Conservation (phyloP, 345 rosid genomes). For the Zanthoxylum bungeanum region DNA sequence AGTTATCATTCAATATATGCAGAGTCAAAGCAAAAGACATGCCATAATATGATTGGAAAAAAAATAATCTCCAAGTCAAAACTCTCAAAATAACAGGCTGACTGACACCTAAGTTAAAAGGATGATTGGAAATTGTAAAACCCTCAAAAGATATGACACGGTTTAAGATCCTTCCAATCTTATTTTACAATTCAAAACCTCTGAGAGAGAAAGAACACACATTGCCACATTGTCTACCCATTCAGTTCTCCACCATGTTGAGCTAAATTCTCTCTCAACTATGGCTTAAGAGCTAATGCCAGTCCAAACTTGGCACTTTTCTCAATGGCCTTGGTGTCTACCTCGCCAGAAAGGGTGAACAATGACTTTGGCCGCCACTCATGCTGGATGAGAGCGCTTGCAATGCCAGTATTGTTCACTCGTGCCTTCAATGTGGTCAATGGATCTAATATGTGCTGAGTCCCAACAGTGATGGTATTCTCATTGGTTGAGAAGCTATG, state of each 20-base stretch:
- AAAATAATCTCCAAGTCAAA: not conserved
- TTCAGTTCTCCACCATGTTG: slow-evolving; percentile 1
- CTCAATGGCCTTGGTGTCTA: slow-evolving; percentile 76
- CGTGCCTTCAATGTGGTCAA: slow-evolving; percentile 73
- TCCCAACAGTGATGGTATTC: slow-evolving; percentile 69
- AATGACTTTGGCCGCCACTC: slow-evolving; percentile 83
- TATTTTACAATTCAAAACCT: slow-evolving; percentile 36
- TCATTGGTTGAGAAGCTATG: slow-evolving; percentile 73
- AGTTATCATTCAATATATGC: not conserved
- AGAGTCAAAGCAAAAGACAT: no score
- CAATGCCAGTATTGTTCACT: slow-evolving; percentile 66
- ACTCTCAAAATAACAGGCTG: slow-evolving; percentile 10
- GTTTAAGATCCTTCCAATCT: slow-evolving; percentile 18
- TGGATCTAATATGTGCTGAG: slow-evolving; percentile 72
- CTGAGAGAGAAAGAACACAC: slow-evolving; percentile 13
- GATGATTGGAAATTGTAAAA: not conserved
- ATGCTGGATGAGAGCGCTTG: slow-evolving; percentile 79
- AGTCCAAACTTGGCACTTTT: slow-evolving; percentile 82
- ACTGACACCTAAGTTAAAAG: slow-evolving; percentile 9
- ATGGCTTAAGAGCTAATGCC: slow-evolving; percentile 83
- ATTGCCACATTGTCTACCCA: slow-evolving; percentile 15
- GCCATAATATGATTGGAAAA: no score
- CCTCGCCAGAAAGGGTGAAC: slow-evolving; percentile 79
- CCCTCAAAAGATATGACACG: slow-evolving; percentile 7
- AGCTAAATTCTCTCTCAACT: slow-evolving; percentile 6